Base-by-base conservation (phyloP, 2,329 filamentous ascomycete species). In the Fusarium praegraminearum region DNA sequence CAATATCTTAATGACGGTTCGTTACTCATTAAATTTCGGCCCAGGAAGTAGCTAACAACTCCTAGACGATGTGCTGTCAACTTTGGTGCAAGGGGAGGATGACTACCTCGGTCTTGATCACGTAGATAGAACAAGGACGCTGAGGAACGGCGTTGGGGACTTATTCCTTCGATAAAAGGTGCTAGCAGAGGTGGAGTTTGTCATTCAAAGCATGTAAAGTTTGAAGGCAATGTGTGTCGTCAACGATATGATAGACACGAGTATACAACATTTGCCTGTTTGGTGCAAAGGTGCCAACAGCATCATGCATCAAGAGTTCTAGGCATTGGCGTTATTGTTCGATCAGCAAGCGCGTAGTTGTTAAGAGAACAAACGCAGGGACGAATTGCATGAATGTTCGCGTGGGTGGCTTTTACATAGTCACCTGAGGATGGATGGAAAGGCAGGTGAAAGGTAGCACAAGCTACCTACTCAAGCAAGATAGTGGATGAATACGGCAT, bases 1-100 rank as follows among this genome's bases (percentile, higher is more conserved):
- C 87, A 89, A 63, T 97, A 97, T 81, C 84, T 99, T 47, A 89
- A 91, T 72, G 96, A 98, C 82, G 94, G 95, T 97, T 24, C 9
- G 74, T 69, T 16, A 15, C 28, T 12, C 53, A 18, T 13, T 22
- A 7, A 13, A 9, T 20, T 20, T 47, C 24, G 20, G 26, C 11
- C 35, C 12, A 15, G 50, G 12, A 15, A 43, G 62, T 32, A 18
- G 40, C 78, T 76, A 69, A 78, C 65, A 41, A 22, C 12, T 20
- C 9, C 18, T 46, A 91, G 88, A 90, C 70, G 86, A 90, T 74
- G 80, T 89, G 51, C 78, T 91, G 28, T 89, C 80, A 82, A 85
- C 84, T 56, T 76, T 83, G 71, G 83, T 80, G 60, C 79, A 76
- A 28, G 82, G 80, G 6, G 85, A 89, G 28, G 89, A 91, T 66